Base-by-base conservation (phyloP, 2,329 filamentous ascomycete species). In the Eutypa lata region DNA sequence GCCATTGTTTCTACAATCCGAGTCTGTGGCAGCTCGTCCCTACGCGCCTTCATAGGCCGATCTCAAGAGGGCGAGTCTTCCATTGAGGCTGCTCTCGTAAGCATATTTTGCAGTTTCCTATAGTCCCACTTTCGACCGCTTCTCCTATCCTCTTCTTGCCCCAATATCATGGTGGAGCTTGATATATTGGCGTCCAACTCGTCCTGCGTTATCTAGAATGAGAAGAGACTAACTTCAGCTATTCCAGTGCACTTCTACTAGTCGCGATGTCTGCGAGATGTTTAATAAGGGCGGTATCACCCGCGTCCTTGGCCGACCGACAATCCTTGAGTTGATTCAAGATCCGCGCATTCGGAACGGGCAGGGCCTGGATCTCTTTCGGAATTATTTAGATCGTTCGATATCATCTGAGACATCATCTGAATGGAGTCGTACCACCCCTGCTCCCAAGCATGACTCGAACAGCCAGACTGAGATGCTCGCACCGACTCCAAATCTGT, bases 21-120 rank as follows among this genome's bases (percentile, higher is more conserved):
- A 11, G 38, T 50, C 3, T 50, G 40, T 16, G 71, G 66, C 1
- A 53, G 37, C 1, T 26, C 62, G 0, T 65, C 58, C 2, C 56
- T 74, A 1, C 65, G 67, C 16, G 69, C 73, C 3, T 65, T 76
- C 22, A 64, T 76, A 13, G 74, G 74, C 1, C 53, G 72, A 37
- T 63, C 70, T 0, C 65, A 69, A 33, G 73, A 76, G 54, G 64
- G 63, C 5, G 48, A 57, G 0, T 68, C 62, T 0, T 56, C 53
- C 0, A 67, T 60, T 1, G 73, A 77, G 50, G 59, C 65, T 0
- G 73, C 76, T 44, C 53, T 76, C 26, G 26, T 31, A 31, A 31
- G 26, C 10, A 31, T 10, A 31, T 31, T 31, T 10, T 10, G 26
- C 26, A 31, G 26, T 10, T 5, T 5, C 6, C 10, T 31, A 31